A percentile compares a stretch with the other conserved stretches of the same genome.
Conservation (phyloP, 768 basidiomycete species). For the Auriscalpium vulgare region DNA sequence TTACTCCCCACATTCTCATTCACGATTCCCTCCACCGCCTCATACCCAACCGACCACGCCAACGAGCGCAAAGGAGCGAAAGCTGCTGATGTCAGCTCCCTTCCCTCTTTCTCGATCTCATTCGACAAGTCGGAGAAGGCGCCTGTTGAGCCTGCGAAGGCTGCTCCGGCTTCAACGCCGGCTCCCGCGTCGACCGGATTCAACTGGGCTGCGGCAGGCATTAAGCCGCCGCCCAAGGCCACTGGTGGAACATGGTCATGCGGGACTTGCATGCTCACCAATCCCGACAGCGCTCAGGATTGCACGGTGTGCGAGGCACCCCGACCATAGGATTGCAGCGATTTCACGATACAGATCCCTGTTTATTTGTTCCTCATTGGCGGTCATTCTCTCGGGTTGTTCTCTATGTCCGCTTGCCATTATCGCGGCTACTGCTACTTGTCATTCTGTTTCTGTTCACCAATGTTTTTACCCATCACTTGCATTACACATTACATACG, state of each 20-base stretch:
- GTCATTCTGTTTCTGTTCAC: neutral
- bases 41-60: neutral
- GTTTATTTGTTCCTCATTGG: too few species aligned
- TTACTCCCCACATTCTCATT: slow-evolving; percentile 42
- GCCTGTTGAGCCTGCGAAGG: slow-evolving; percentile 9
- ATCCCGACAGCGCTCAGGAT: slow-evolving; percentile 19
- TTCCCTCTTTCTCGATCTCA: neutral
- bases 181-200: slow-evolving; percentile 16
- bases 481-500: slow-evolving; percentile 15
- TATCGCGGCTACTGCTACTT: neutral
- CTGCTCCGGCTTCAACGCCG: neutral
- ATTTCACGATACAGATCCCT: neutral
- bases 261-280: slow-evolving; percentile 25
- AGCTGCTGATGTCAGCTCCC: slow-evolving; percentile 4
- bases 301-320: slow-evolving; percentile 24
- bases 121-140: neutral
- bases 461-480: slow-evolving; percentile 4
- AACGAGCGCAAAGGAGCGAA: neutral
- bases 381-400: neutral
- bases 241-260: slow-evolving; percentile 31
- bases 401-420: neutral
- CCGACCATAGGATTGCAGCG: slow-evolving; percentile 2
- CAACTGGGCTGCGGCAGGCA: slow-evolving; percentile 33
- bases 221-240: slow-evolving; percentile 21
- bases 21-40: slow-evolving; percentile 16